Conservation (phyloP, 768 basidiomycete genomes). For the Tricholoma flavovirens region DNA sequence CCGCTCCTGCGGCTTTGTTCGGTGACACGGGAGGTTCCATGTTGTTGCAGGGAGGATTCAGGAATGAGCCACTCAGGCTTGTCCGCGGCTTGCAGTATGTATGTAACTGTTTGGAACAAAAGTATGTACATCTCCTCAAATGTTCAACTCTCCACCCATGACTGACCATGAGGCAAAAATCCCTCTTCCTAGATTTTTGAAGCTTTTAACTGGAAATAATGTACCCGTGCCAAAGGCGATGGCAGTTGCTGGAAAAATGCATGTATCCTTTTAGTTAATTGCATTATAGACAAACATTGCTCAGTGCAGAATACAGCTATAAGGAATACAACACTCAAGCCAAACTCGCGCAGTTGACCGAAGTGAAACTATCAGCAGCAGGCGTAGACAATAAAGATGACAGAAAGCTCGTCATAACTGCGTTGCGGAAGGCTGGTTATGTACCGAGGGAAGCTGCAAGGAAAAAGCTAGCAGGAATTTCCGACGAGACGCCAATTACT, state of each 20-base stretch:
- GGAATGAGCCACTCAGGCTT: neutral
- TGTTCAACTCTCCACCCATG: slow-evolving; percentile 10
- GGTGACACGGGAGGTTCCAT: slow-evolving; percentile 8
- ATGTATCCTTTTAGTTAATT: slow-evolving; percentile 11
- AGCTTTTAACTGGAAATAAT: slow-evolving; percentile 53
- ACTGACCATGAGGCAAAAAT: slow-evolving; percentile 38
- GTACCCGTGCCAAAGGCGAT: slow-evolving; percentile 64
- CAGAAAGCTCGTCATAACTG: slow-evolving; percentile 51
- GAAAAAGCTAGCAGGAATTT: slow-evolving; percentile 14
- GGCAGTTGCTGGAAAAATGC: slow-evolving; percentile 66
- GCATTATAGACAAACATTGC: neutral
- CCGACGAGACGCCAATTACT: slow-evolving; percentile 9
- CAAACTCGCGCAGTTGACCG: slow-evolving; percentile 51
- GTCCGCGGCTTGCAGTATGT: neutral
- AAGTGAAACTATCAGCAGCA: slow-evolving; percentile 48
- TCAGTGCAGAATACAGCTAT: slow-evolving; percentile 42
- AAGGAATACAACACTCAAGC: slow-evolving; percentile 61
- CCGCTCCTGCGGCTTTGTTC: slow-evolving; percentile 17
- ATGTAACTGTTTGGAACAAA: slow-evolving; percentile 5
- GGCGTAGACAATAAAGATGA: slow-evolving; percentile 64
- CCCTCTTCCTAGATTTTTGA: slow-evolving; percentile 59
- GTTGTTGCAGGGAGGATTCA: neutral
- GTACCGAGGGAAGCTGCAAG: slow-evolving; percentile 24
- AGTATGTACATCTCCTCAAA: no score
- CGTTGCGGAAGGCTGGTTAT: slow-evolving; percentile 64